phyloP scores from a whole-genome alignment of 441 rosid species.

The Mallotus repandus region DNA sequence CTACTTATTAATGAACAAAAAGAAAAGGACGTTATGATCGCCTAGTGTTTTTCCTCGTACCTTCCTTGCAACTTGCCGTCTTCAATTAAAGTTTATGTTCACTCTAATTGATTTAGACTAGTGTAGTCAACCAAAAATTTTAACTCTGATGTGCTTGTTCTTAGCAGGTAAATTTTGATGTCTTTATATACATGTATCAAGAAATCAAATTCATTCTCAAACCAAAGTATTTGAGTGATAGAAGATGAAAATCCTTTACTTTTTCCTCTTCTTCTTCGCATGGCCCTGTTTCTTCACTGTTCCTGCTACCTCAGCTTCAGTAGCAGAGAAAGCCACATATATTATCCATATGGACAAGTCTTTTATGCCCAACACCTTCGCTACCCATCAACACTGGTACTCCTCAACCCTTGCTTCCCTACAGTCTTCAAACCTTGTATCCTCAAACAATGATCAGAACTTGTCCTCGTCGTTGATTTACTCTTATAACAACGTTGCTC shows the following conservation, averaged over 20 bases:
- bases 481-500: conserved; percentile 38
- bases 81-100: too few species aligned
- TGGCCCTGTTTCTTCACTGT: conserved; percentile 14
- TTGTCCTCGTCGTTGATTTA: conserved; percentile 30
- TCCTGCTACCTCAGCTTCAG: conserved; percentile 19
- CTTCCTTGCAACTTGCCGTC: too few species aligned
- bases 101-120: too few species aligned
- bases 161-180: too few species aligned
- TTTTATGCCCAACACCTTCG: conserved; percentile 40
- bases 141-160: too few species aligned
- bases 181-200: too few species aligned
- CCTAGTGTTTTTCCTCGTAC: too few species aligned
- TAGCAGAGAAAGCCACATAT: conserved; percentile 26
- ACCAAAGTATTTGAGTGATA: neutral
- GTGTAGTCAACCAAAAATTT: too few species aligned
- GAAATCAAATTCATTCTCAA: neutral
- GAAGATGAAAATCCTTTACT: conserved; percentile 2
- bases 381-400: conserved; percentile 39
- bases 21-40: too few species aligned
- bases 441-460: conserved; percentile 6
- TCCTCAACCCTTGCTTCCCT: conserved; percentile 29
- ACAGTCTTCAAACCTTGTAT: conserved; percentile 3
- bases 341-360: conserved; percentile 55
- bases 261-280: conserved; percentile 1
- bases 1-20: too few species aligned